phyloP scores from a whole-genome alignment of 345 rosid species.

The Linum tenue region DNA sequence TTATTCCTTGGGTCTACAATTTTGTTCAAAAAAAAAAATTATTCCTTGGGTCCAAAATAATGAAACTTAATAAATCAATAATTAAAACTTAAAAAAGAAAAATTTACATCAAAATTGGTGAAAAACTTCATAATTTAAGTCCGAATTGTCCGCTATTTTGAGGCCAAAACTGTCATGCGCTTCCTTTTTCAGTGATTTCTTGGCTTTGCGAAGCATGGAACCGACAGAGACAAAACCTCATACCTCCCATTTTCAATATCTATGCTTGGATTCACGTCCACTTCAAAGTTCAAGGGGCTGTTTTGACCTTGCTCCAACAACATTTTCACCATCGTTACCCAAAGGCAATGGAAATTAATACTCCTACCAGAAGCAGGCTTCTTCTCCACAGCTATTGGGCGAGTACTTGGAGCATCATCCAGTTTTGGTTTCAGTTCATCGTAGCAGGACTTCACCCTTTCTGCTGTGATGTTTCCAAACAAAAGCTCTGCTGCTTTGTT shows the following conservation, averaged over 20 bases:
- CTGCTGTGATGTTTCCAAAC: constrained; percentile 47
- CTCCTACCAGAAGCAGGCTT: constrained; percentile 4
- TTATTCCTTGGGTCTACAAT: no score
- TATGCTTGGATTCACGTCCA: constrained; percentile 22
- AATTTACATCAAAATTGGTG: no score
- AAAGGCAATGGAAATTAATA: constrained; percentile 25
- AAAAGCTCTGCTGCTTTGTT: constrained; percentile 51
- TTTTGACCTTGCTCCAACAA: constrained; percentile 32
- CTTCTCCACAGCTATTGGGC: not conserved
- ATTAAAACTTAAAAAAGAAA: no score
- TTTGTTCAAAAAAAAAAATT: no score
- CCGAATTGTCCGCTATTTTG: no score
- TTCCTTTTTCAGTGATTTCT: no score
- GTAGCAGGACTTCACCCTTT: constrained; percentile 23
- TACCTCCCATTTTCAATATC: constrained; percentile 29
- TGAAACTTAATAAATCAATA: no score
- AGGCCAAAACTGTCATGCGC: no score
- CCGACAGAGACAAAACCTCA: constrained; percentile 31
- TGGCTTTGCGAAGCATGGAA: constrained; percentile 16
- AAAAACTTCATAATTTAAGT: no score
- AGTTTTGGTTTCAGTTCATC: constrained; percentile 1
- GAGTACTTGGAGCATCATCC: not conserved
- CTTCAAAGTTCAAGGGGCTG: constrained; percentile 37
- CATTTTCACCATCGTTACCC: constrained; percentile 31
- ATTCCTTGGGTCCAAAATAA: no score